Conservation (phyloP, 208 protist species). For the Endotrypanum monterogeii region DNA sequence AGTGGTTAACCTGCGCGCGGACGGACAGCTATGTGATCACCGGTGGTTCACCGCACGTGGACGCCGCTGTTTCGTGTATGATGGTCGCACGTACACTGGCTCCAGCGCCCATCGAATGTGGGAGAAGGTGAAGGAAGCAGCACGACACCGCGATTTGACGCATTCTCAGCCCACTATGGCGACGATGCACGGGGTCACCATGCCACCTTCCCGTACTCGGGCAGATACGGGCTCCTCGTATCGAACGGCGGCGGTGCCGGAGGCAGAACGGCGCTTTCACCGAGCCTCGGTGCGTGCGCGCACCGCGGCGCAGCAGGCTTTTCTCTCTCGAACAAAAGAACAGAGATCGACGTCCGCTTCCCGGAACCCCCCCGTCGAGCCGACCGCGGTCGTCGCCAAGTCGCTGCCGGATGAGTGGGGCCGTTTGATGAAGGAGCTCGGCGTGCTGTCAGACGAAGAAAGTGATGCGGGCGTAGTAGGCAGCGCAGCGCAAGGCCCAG, state of each 20-base stretch:
- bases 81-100: conserved; percentile 62
- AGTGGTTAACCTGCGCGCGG: conserved; percentile 33
- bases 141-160: background rate
- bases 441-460: background rate
- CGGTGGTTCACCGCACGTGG: conserved; percentile 64
- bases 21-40: conserved; percentile 49
- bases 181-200: background rate
- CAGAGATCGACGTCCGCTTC: background rate
- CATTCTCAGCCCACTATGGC: background rate
- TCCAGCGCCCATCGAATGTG: conserved; percentile 64
- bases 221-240: background rate
- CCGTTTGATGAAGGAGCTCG: conserved; percentile 6
- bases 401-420: conserved; percentile 12
- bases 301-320: background rate
- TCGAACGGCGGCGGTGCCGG: background rate
- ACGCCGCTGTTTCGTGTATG: conserved; percentile 70
- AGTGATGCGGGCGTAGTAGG: background rate
- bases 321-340: background rate
- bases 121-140: conserved; percentile 50
- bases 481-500: background rate
- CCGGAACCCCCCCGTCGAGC: background rate
- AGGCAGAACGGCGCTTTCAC: background rate
- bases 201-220: background rate
- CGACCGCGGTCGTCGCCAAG: too few relatives aligned
- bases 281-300: conserved; percentile 8